Percentiles rank a stretch among this genome's conserved stretches.
Conservation (phyloP, 2,329 filamentous ascomycete genomes). For the Lachnum nothofagi region DNA sequence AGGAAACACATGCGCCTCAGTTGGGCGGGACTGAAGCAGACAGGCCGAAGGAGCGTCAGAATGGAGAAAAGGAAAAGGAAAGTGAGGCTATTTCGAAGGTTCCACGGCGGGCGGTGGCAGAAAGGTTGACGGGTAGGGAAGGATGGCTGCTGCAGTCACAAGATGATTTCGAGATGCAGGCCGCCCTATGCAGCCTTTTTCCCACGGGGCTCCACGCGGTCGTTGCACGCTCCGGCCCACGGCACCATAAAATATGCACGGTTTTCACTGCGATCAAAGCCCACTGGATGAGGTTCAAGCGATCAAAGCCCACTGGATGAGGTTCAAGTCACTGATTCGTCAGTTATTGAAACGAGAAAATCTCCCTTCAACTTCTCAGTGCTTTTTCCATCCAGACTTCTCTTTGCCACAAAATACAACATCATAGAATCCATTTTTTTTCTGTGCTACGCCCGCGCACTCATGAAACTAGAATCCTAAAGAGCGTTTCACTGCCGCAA, state of each 20-base stretch:
- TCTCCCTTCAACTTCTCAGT: no score
- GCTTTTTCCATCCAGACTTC: no score
- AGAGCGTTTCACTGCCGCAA: no score
- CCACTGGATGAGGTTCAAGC: no score
- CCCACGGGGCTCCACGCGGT: background rate
- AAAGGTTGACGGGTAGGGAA: background rate
- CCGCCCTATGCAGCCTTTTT: no score
- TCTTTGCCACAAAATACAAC: no score
- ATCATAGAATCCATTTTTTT: no score
- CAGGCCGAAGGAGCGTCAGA: constrained; percentile 19
- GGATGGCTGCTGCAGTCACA: background rate
- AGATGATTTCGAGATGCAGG: background rate
- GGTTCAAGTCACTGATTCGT: no score
- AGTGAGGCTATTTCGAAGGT: background rate
- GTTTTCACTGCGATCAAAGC: background rate
- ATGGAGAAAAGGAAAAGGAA: constrained; percentile 9
- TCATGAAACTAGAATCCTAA: no score
- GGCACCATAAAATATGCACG: background rate
- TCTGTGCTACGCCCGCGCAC: no score
- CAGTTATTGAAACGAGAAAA: no score
- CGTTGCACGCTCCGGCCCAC: background rate
- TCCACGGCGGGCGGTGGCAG: background rate
- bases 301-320: no score
- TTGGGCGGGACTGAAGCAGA: background rate
- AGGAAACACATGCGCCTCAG: constrained; percentile 1